Conservation (phyloP, 805 yeast genomes). For the Wickerhamomyces rabaulensis region DNA sequence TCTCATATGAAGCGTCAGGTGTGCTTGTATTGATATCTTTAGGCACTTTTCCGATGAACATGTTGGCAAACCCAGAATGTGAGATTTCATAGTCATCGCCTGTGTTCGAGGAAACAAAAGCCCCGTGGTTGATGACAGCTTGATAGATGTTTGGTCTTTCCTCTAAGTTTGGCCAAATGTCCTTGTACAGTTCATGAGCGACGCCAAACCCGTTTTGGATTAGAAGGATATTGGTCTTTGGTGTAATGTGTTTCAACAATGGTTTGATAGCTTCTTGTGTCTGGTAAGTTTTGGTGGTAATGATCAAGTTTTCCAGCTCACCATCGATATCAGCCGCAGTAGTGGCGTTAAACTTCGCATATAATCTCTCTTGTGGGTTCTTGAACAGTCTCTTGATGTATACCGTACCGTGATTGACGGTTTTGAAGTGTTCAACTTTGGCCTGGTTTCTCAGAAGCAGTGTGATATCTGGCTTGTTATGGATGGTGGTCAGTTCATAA, state of each 20-base stretch:
- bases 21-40: conserved; percentile 19
- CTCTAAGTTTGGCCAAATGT: conserved; percentile 46
- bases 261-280: conserved; percentile 60
- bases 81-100: conserved; percentile 35
- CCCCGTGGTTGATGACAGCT: conserved; percentile 85
- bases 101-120: conserved; percentile 37
- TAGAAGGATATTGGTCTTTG: conserved; percentile 56
- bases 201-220: conserved; percentile 92
- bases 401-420: conserved; percentile 12
- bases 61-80: conserved; percentile 71
- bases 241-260: conserved; percentile 41
- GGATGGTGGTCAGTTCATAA: conserved; percentile 17
- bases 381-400: conserved; percentile 18
- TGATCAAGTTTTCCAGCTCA: conserved; percentile 51
- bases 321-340: conserved; percentile 15
- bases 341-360: conserved; percentile 5
- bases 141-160: conserved; percentile 58
- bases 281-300: conserved; percentile 78
- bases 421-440: conserved; percentile 15
- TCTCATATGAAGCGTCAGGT: conserved; percentile 4
- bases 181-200: conserved; percentile 45
- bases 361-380: conserved; percentile 7
- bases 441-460: conserved; percentile 19
- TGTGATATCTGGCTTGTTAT: conserved; percentile 13
- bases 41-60: conserved; percentile 57